Base-by-base conservation (phyloP, 257 asterid species). In the Apocynum venetum region DNA sequence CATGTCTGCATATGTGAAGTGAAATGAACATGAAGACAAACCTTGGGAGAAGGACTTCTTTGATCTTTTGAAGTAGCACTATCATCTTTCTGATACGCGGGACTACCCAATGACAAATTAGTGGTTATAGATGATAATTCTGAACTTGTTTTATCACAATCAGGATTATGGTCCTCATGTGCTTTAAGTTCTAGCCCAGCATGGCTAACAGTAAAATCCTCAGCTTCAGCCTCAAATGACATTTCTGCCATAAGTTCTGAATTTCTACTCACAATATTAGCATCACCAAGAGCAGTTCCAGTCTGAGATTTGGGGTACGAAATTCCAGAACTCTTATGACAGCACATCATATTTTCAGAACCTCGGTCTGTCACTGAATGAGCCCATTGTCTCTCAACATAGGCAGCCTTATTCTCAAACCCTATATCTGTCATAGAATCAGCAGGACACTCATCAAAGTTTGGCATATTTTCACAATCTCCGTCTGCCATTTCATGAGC, bases 21-120 rank as follows among this genome's bases (percentile, higher is more conserved):
- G 11, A 19, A 53, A 35, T 6, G 47, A 15, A 47, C 31, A 80
- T 73, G 49, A 46, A 12, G 63, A 74, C 76, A 53, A 77, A 89
- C 96, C 96, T 88, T 77, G 43, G 76, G 53, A 78, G 83, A 69
- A 71, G 79, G 60, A 60, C 13, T 71, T 53, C 40, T 14, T 64
- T 20, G 71, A 44, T 72, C 56, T 48, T 70, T 76, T 1, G 79
- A 75, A 38, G 40, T 40, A 44, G 67, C 72, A 41, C 79, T 73
- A 4, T 64, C 77, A 76, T 76, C 83, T 77, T 77, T 82, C 63
- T 82, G 87, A 52, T 76, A 61, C 12, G 68, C 74, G 81, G 48
- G 71, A 74, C 69, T 63, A 56, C 77, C 81, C 64, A 77, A 67
- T 35, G 49, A 49, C 72, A 49, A 71, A 68, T 4, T 76, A 47